Base-by-base conservation (phyloP, 2,329 filamentous ascomycete species). In the Dothiorella sarmentorum region DNA sequence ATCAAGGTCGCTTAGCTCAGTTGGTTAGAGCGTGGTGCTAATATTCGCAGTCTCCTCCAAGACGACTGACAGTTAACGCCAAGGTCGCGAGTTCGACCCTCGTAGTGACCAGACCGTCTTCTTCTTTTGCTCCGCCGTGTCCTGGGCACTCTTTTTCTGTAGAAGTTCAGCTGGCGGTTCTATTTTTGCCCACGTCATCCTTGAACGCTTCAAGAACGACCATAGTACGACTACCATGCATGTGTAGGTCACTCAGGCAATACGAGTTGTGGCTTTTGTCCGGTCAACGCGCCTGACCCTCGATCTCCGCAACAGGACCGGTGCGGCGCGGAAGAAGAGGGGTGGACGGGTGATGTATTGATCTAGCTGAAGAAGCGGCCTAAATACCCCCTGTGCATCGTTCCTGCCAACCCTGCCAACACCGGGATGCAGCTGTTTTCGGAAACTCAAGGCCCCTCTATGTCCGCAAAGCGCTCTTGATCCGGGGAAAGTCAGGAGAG, bases 11-110 rank as follows among this genome's bases (percentile, higher is more conserved):
- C 51, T 60, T 60, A 60, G 58, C 60, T 61, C 60, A 61, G 60
- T 61, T 61, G 60, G 60, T 61, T 61, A 61, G 60, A 61, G 60
- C 60, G 60, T 61, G 60, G 60, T 61, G 58, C 60, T 61, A 61
- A 61, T 60, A 58, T 26, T 22, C 20, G 22, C 43, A 58, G 37
- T 29, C n/a, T n/a, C 24, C 22, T 58, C 20, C 7, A 4, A 38
- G 42, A 47, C n/a, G 24, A 26, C 35, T 26, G 5, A 18, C 13
- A 43, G 31, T 42, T 52, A 49, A 61, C 58, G 60, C 60, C 60
- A 61, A 61, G 60, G 60, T 60, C 60, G 60, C 58, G 60, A 56
- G 60, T 61, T 61, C 60, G 60, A 61, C 60, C 60, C 60, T 56
- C 60, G 58, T 61, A 60, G 42, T 61, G 60, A 61, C 60, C 60